phyloP scores from a whole-genome alignment of 139 green algal species.

The Pleodorina starrii region DNA sequence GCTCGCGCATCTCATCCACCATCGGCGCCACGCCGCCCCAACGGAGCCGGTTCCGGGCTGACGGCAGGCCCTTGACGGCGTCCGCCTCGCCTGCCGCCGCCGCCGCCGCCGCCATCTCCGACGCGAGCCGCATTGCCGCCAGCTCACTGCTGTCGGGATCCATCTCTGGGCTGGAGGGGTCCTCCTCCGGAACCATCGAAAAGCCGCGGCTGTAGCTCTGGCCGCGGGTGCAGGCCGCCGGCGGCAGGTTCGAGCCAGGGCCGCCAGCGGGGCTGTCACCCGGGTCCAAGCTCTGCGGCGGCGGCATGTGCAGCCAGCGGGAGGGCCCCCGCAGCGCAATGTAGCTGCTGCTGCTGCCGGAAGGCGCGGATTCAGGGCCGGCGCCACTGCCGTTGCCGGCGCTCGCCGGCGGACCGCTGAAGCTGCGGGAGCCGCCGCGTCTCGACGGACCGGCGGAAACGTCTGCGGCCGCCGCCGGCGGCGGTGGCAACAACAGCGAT shows the following conservation, averaged over 20 bases:
- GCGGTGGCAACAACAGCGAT: too few species aligned
- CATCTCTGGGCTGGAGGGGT: not conserved
- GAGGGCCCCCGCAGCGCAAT: not conserved
- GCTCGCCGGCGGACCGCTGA: too few species aligned
- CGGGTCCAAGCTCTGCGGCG: not conserved
- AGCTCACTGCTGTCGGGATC: not conserved
- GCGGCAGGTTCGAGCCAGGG: not conserved
- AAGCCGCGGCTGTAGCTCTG: slow-evolving; percentile 12
- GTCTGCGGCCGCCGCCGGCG: too few species aligned
- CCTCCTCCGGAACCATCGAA: slow-evolving; percentile 23
- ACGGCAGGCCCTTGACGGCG: not conserved
- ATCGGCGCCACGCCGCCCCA: not conserved
- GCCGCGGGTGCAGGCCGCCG: not conserved
- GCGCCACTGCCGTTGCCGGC: too few species aligned
- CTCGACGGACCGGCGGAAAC: too few species aligned
- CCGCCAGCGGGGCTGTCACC: not conserved
- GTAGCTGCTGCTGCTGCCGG: too few species aligned
- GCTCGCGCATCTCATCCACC: slow-evolving; percentile 16
- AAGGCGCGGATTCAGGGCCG: too few species aligned
- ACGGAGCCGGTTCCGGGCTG: not conserved
- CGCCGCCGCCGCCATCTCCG: not conserved
- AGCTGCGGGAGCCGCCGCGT: too few species aligned
- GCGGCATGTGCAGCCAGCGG: not conserved
- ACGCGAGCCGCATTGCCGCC: not conserved
- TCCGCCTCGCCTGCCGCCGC: not conserved